phyloP scores from a whole-genome alignment of 139 green algal genomes.

The Chloropicon primus region DNA sequence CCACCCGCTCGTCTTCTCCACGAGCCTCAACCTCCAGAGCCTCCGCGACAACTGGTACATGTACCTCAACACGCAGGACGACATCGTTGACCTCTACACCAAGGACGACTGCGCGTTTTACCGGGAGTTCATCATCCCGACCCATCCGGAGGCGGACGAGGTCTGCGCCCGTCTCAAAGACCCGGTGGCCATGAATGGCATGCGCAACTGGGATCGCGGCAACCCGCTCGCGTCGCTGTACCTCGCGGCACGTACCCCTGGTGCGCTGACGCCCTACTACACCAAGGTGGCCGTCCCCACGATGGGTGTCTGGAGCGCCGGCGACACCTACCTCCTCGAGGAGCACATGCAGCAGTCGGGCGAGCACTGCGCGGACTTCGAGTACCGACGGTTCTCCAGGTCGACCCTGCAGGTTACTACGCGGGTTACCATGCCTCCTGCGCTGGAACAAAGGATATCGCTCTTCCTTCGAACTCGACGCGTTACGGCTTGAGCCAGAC shows the following conservation, averaged over 20 bases:
- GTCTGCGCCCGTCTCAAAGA: neutral
- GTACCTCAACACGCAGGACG: neutral
- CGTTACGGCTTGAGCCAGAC: neutral
- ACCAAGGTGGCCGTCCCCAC: neutral
- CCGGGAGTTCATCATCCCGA: neutral
- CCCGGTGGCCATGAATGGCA: neutral
- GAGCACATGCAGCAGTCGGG: neutral
- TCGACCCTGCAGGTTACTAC: no score
- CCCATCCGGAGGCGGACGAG: neutral
- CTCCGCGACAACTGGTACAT: neutral
- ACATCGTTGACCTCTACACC: neutral
- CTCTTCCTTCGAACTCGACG: neutral
- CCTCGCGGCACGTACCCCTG: neutral
- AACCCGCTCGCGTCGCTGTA: neutral
- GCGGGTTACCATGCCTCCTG: no score
- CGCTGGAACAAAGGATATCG: neutral
- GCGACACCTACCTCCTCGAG: neutral
- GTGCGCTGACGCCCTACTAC: neutral
- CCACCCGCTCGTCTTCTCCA: neutral
- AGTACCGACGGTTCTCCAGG: no score
- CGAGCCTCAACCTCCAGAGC: neutral
- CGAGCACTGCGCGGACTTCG: neutral
- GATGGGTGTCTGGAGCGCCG: neutral
- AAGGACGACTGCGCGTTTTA: neutral
- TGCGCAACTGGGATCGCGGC: neutral